A percentile compares a stretch with the other conserved stretches of the same genome.
phyloP scores from a whole-genome alignment of 495 filamentous ascomycete species.

The Clohesyomyces aquaticus region DNA sequence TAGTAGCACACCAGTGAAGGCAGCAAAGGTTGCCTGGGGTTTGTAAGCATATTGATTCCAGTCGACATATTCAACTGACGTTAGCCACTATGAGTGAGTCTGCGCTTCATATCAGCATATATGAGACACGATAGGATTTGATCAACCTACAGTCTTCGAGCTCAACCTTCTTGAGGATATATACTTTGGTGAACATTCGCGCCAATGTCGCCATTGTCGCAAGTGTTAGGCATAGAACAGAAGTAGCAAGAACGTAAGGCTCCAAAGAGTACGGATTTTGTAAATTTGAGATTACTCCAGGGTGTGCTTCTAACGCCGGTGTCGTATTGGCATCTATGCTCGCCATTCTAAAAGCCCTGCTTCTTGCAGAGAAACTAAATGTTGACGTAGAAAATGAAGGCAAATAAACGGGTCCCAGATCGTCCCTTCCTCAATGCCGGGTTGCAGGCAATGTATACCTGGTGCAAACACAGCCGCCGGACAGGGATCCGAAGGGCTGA shows the following conservation, averaged over 20 bases:
- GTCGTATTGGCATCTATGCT: conserved; percentile 11
- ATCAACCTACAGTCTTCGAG: conserved; percentile 39
- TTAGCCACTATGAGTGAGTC: background rate
- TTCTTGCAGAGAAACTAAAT: too few species aligned
- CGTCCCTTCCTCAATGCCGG: too few species aligned
- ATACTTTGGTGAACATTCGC: conserved; percentile 33
- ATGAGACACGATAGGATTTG: background rate
- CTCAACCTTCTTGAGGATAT: conserved; percentile 26
- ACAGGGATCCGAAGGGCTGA: too few species aligned
- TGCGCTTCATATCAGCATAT: conserved; percentile 7
- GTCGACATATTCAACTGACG: background rate
- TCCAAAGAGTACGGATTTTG: conserved; percentile 26
- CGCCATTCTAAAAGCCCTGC: too few species aligned
- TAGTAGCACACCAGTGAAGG: conserved; percentile 12
- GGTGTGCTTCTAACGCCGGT: conserved; percentile 36
- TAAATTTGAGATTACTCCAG: conserved; percentile 32
- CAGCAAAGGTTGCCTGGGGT: conserved; percentile 6
- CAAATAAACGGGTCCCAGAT: too few species aligned
- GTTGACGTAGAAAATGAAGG: too few species aligned
- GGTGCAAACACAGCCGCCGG: too few species aligned
- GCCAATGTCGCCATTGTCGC: conserved; percentile 19
- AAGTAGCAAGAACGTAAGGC: conserved; percentile 27
- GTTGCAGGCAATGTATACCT: too few species aligned
- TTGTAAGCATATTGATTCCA: background rate
- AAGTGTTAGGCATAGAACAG: conserved; percentile 7